Base-by-base conservation (phyloP, 108 stramenopile species). In the Schizochytrium sp. region DNA sequence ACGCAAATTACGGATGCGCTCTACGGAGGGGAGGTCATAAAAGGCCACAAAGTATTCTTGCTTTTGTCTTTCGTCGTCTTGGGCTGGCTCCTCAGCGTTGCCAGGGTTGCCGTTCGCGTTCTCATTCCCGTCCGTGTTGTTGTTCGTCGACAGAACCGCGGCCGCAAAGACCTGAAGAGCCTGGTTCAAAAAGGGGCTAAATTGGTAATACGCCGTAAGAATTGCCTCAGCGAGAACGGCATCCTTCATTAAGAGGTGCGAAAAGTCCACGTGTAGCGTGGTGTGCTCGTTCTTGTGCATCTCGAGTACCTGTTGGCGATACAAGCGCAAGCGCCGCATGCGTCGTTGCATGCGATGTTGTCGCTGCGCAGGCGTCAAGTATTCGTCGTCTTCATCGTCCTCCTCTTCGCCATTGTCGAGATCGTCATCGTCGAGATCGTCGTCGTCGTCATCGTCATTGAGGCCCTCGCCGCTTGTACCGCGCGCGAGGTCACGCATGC, bases 1-100 rank as follows among this genome's bases (percentile, higher is more conserved):
- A 45, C 94, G 90, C 60, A 98, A 71, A 14, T 93, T 83, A 21
- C 98, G 94, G 19, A 98, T 90, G 28, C 95, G 92, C 44, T 93
- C 60, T 3, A 94, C 83, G 1, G 29, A 44, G 0, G 89, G 76
- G 34, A 91, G 89, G 44, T 58, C 21, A 44, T 87, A 58, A 16
- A 87, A 89, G 5, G 47, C 45, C 71, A 34, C 88, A 83, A 83
- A 83, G 51, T 53, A 83, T 45, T 83, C 76, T 28, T 53, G 76
- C 34, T 41, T 28, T 8, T 69, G 8, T 12, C 63, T 14, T 10
- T 69, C 63, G 10, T 69, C 63, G 14, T 28, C 25, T 14, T 69
- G 10, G 41, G 10, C 14, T 18, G 34, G 34, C 41, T 8, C 63
- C 14, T 69, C 63, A 0, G 21, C 63, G n/a, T 69, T n/a, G 41